Conservation (phyloP, 2,329 filamentous ascomycete species). For the Tolypocladium ovalisporum region DNA sequence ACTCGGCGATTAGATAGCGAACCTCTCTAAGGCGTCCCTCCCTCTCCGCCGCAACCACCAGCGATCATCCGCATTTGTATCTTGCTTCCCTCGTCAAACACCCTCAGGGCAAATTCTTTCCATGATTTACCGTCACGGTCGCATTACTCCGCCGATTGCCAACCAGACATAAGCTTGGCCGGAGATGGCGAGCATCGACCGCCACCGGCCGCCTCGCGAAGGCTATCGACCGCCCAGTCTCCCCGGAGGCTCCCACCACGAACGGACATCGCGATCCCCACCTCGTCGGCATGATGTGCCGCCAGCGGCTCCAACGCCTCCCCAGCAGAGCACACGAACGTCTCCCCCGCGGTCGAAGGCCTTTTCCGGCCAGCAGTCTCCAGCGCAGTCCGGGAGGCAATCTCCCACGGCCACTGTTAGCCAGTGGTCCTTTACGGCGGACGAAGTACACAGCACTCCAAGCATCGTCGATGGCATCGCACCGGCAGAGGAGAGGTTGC, state of each 20-base stretch:
- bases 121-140: slow-evolving; percentile 13
- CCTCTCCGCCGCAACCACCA: not conserved
- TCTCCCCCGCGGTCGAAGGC: slow-evolving; percentile 41
- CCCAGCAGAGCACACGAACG: slow-evolving; percentile 40
- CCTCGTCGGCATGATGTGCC: slow-evolving; percentile 43
- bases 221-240: slow-evolving; percentile 44
- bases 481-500: slow-evolving; percentile 64
- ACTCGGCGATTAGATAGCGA: slow-evolving; percentile 13
- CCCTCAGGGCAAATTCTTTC: slow-evolving; percentile 1
- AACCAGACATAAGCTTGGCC: slow-evolving; percentile 12
- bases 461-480: slow-evolving; percentile 75
- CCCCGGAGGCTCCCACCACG: slow-evolving; percentile 25
- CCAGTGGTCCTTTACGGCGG: slow-evolving; percentile 85
- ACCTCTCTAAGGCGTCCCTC: not conserved
- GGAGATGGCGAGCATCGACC: slow-evolving; percentile 48
- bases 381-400: slow-evolving; percentile 26
- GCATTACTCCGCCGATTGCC: slow-evolving; percentile 8
- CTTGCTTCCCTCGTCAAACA: not conserved
- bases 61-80: not conserved
- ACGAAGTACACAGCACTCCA: slow-evolving; percentile 73
- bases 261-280: slow-evolving; percentile 39
- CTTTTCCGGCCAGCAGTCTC: slow-evolving; percentile 31
- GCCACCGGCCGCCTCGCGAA: slow-evolving; percentile 46
- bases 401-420: slow-evolving; percentile 26
- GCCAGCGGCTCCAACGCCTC: slow-evolving; percentile 51